Conservation (phyloP, 2,329 filamentous ascomycete species). For the Raffaelea arxii region DNA sequence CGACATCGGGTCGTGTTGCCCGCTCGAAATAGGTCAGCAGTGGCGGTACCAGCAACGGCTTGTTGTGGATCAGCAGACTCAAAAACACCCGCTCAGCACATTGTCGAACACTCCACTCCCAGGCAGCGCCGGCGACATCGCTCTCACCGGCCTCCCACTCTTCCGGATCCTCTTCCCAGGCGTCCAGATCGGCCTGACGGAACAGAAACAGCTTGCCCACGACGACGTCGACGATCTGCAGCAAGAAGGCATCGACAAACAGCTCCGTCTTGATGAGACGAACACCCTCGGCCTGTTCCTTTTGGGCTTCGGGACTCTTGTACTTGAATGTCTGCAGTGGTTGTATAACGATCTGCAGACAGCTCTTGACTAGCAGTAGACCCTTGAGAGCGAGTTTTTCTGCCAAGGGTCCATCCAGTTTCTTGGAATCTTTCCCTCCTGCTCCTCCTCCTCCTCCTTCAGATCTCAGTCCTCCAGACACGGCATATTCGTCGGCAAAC, state of each 20-base stretch:
- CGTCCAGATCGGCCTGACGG: slow-evolving; percentile 70
- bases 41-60: slow-evolving; percentile 67
- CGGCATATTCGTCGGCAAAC: slow-evolving; percentile 65
- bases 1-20: slow-evolving; percentile 54
- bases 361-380: slow-evolving; percentile 70
- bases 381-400: slow-evolving; percentile 79
- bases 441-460: slow-evolving; percentile 26
- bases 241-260: slow-evolving; percentile 65
- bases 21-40: slow-evolving; percentile 75
- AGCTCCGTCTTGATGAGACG: slow-evolving; percentile 62
- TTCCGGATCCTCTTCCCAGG: slow-evolving; percentile 91
- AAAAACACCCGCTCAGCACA: slow-evolving; percentile 92
- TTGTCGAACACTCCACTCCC: slow-evolving; percentile 84
- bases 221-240: slow-evolving; percentile 73
- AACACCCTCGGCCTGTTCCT: slow-evolving; percentile 63
- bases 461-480: slow-evolving; percentile 42
- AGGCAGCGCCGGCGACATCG: slow-evolving; percentile 71
- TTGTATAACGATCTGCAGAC: slow-evolving; percentile 75
- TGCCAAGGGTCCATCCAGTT: slow-evolving; percentile 51
- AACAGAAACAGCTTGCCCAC: slow-evolving; percentile 87
- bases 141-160: slow-evolving; percentile 93
- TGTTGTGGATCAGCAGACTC: slow-evolving; percentile 83
- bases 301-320: slow-evolving; percentile 61
- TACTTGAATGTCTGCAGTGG: slow-evolving; percentile 78
- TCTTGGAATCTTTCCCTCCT: slow-evolving; percentile 29